phyloP scores from a whole-genome alignment of 1,284 basidiomycete genomes.

The Melampsora americana region DNA sequence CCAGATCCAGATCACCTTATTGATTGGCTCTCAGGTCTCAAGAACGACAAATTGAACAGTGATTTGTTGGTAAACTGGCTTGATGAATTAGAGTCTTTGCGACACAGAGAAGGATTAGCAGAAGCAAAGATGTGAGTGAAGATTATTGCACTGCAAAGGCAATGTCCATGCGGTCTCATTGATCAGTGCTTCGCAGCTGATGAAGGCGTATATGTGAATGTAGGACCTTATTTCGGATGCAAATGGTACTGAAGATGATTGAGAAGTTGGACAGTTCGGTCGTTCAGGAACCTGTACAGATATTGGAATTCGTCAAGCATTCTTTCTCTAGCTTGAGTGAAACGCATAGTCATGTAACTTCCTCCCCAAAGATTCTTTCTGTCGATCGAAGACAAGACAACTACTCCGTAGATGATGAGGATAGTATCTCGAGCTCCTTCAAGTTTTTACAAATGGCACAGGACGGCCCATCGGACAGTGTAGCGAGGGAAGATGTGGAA shows the following conservation, averaged over 20 bases:
- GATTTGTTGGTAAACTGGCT: conserved; percentile 14
- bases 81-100: conserved; percentile 20
- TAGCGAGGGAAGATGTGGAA: not conserved
- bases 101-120: conserved; percentile 7
- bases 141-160: not conserved
- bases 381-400: not conserved
- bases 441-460: conserved; percentile 10
- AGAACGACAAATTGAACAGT: conserved; percentile 9
- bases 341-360: not conserved
- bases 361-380: not conserved
- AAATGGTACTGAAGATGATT: conserved; percentile 19
- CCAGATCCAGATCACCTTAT: conserved; percentile 14
- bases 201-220: not conserved
- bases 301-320: conserved; percentile 27
- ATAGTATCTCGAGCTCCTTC: not conserved
- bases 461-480: not conserved
- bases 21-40: conserved; percentile 18
- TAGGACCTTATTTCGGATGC: conserved; percentile 32
- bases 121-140: conserved; percentile 38
- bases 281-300: conserved; percentile 14
- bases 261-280: conserved; percentile 18
- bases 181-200: not conserved
- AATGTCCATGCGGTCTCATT: not conserved
- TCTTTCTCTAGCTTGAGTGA: conserved; percentile 4
- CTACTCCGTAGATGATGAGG: too few relatives aligned